phyloP scores from a whole-genome alignment of 352 stramenopile species.

The Globisporangium recalcitrans region DNA sequence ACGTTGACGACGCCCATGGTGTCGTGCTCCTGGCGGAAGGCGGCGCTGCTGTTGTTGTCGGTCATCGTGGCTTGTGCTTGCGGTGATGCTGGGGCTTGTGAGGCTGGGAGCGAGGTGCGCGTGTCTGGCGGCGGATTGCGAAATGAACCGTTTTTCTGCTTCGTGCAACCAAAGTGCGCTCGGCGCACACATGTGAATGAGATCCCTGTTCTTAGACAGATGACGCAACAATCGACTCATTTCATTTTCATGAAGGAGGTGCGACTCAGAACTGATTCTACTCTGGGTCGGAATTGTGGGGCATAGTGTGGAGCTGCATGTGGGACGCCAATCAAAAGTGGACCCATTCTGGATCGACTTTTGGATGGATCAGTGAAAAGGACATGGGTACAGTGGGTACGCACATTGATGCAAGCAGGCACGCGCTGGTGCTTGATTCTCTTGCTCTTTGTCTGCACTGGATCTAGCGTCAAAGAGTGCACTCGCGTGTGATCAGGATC shows the following conservation, averaged over 20 bases:
- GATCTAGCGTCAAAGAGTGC: no score
- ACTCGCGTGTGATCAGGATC: no score
- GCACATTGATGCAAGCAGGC: background rate
- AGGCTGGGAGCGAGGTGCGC: background rate
- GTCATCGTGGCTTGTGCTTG: constrained; percentile 1
- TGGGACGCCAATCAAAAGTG: background rate
- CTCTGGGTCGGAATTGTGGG: background rate
- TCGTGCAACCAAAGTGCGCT: no score
- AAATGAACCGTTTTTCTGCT: constrained; percentile 9
- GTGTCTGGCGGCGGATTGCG: background rate
- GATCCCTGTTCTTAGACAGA: background rate
- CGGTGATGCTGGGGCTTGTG: background rate
- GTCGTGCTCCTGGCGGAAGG: constrained; percentile 46
- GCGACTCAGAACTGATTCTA: constrained; percentile 7
- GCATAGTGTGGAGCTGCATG: background rate
- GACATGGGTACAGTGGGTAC: constrained; percentile 4
- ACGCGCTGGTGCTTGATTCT: no score
- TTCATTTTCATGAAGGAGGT: background rate
- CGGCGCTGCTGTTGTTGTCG: background rate
- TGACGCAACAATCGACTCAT: background rate
- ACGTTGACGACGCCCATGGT: constrained; percentile 55
- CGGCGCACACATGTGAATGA: background rate
- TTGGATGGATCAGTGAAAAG: background rate
- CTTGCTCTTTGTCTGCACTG: background rate
- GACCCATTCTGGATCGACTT: background rate